Base-by-base conservation (phyloP, 2,329 filamentous ascomycete species). In the Calonectria naviculata region DNA sequence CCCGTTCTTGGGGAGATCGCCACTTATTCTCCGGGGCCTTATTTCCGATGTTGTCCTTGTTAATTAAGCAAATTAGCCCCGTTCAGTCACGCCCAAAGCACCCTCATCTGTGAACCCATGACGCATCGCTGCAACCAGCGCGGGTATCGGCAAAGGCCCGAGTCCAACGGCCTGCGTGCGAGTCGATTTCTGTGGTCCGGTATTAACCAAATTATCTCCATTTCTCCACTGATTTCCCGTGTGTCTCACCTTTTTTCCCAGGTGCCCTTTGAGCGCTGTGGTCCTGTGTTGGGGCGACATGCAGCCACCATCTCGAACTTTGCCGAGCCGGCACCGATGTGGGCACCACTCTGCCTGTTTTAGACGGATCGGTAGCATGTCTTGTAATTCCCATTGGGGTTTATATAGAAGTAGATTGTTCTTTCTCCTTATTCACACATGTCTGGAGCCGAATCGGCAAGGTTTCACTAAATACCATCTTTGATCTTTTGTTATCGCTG, bases 261-360 rank as follows among this genome's bases (percentile, higher is more conserved):
- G 31, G 21, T 61, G 9, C 24, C 26, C 9, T 28, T 12, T 19
- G 29, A 61, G 56, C 38, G 24, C 38, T 61, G 17, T 4, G 29
- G 52, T 58, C 31, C 31, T n/a, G 56, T 12, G 38, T 61, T 61
- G 56, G 38, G 36, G 24, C 24, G 38, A 5, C 7, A n/a, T 61
- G 56, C 46, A 38, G 28, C 49, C 44, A 52, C 29, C 24, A 52
- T n/a, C 26, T 8, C 36, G 15, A 36, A 24, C 17, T 58, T 69
- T 54, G 71, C 71, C 71, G 71, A 72, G 54, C 63, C 71, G 71
- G 71, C 63, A 72, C 71, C 71, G 71, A 72, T 29, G 61, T 56
- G 42, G 71, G 54, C 64, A 46, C 54, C 66, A 4, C 21, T 62
- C 24, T 46, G 47, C 47, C 47, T 52, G 26, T 15, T 58, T 15